phyloP scores from a whole-genome alignment of 495 filamentous ascomycete species.

The Penicillium herquei region DNA sequence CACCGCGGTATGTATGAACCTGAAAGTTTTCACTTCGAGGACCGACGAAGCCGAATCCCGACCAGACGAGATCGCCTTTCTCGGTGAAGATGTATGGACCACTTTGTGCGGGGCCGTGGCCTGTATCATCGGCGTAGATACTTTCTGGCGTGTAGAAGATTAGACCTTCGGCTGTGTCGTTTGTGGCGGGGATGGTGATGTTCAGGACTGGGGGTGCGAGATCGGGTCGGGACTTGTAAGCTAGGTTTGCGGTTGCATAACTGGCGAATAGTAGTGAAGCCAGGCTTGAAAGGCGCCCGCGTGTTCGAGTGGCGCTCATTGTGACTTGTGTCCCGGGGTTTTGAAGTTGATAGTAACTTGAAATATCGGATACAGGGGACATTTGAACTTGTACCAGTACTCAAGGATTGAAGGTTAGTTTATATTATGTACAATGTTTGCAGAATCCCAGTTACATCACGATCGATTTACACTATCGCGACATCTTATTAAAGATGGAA shows the following conservation, averaged over 20 bases:
- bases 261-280: constrained; percentile 1
- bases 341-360: no score
- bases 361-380: no score
- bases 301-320: no score
- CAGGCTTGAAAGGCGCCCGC: neutral
- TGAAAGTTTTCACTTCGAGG: constrained; percentile 42
- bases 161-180: constrained; percentile 40
- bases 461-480: no score
- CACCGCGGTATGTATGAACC: constrained; percentile 35
- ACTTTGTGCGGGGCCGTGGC: constrained; percentile 45
- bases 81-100: constrained; percentile 49
- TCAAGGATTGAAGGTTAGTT: no score
- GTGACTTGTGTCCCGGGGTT: no score
- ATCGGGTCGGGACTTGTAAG: constrained; percentile 43
- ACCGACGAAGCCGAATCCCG: constrained; percentile 44
- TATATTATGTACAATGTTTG: no score
- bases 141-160: constrained; percentile 51
- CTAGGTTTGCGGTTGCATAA: constrained; percentile 11
- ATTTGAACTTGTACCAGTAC: no score
- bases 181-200: constrained; percentile 46
- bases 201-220: constrained; percentile 48
- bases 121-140: constrained; percentile 38
- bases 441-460: no score
- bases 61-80: constrained; percentile 47
- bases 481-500: neutral